Evolutionary conservation across 106 monocot species (phyloP).

Genomic region (Dendrobium catenatum): DNA sequence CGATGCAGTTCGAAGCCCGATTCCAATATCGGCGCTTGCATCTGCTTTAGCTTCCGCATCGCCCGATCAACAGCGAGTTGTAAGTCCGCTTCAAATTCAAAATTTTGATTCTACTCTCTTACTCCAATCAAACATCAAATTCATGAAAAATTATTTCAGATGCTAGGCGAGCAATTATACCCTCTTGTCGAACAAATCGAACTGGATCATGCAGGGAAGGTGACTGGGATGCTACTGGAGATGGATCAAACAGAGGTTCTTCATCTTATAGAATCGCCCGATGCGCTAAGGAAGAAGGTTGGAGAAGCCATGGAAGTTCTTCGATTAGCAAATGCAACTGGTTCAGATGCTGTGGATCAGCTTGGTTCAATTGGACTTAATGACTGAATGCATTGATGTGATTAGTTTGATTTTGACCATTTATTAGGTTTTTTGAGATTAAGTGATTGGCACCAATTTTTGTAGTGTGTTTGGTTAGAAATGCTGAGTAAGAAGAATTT

Average conservation of each 20-base stretch:
- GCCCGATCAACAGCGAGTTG: slow-evolving; percentile 43
- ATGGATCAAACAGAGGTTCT: slow-evolving; percentile 70
- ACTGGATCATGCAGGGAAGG: slow-evolving; percentile 31
- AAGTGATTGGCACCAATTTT: not conserved
- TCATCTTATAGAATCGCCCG: slow-evolving; percentile 59
- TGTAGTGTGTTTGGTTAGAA: not conserved
- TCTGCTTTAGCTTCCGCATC: slow-evolving; percentile 51
- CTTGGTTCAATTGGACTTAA: slow-evolving; percentile 2
- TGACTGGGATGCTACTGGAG: slow-evolving; percentile 69
- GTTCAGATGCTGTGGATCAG: not conserved
- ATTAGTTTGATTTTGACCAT: not conserved
- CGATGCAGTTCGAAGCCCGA: slow-evolving; percentile 11
- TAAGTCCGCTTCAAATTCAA: not conserved
- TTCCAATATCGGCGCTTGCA: slow-evolving; percentile 26
- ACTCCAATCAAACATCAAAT: too few relatives aligned
- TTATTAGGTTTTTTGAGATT: not conserved
- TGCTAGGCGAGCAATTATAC: slow-evolving; percentile 51
- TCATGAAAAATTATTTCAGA: slow-evolving; percentile 22
- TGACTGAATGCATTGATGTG: not conserved
- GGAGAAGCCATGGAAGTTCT: slow-evolving; percentile 55
- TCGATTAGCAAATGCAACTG: not conserved
- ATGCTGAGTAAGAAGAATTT: not conserved
- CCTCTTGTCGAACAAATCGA: slow-evolving; percentile 55
- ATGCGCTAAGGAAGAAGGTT: slow-evolving; percentile 49
- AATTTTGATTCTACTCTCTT: too few relatives aligned